A percentile compares a stretch with the other conserved stretches of the same genome.
These are phyloP conservation scores for Cercospora citrullina DNA, from an alignment of 2,329 filamentous ascomycete genomes.

Conservation along the genomic window DNA sequence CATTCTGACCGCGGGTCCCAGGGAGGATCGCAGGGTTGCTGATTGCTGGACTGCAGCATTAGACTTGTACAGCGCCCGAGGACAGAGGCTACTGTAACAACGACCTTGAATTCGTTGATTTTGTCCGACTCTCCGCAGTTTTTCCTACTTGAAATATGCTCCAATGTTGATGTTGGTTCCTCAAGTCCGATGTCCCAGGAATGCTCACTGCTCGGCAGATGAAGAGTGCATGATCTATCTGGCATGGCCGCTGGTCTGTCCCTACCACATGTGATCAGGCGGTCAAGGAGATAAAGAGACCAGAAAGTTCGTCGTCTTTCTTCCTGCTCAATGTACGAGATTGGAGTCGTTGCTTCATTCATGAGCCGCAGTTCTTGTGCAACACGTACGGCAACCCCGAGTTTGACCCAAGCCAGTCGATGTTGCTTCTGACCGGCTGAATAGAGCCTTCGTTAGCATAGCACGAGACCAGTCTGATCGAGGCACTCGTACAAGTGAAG, in stretches of 20 bases:
- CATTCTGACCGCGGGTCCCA: neutral
- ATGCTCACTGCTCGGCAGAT: neutral
- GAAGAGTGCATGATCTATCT: neutral
- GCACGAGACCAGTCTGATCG: neutral
- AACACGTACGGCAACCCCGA: conserved; percentile 2
- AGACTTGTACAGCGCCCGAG: neutral
- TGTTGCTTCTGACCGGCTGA: neutral
- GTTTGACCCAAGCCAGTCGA: conserved; percentile 1
- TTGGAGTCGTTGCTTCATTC: neutral
- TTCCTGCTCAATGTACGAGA: neutral
- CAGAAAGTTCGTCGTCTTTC: conserved; percentile 8
- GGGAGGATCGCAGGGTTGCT: neutral
- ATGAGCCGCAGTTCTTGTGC: conserved; percentile 4
- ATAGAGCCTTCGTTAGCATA: neutral
- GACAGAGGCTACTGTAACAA: neutral
- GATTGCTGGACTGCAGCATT: neutral
- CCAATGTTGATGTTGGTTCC: neutral
- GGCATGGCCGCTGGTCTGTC: neutral
- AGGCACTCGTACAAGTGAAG: neutral
- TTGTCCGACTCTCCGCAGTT: neutral
- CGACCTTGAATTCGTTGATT: neutral
- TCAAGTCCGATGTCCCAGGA: neutral
- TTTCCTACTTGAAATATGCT: neutral
- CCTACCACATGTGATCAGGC: neutral
- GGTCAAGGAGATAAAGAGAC: conserved; percentile 8